These are phyloP conservation scores for Pleurotus citrinopileatus DNA, from an alignment of 768 basidiomycete genomes.

Conservation along the genomic window DNA sequence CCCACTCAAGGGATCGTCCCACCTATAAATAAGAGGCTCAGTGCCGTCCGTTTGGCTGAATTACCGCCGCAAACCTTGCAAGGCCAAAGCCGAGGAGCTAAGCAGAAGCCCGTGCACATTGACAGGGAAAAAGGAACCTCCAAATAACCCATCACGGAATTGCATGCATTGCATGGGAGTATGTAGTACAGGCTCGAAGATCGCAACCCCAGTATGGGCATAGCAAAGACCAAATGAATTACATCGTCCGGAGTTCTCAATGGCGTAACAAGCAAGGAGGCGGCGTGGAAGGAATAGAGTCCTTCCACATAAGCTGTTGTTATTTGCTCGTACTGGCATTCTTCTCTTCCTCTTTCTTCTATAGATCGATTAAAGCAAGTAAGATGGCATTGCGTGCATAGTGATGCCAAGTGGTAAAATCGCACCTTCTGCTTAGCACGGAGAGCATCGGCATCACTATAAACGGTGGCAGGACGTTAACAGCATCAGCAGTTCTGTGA, in stretches of 20 bases:
- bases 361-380: constrained; percentile 11
- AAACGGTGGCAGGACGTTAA: constrained; percentile 19
- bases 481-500: constrained; percentile 6
- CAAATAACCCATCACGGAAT: not conserved
- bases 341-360: constrained; percentile 61
- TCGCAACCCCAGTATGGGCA: not conserved
- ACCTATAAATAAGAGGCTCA: not conserved
- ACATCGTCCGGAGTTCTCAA: not conserved
- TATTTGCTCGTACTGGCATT: constrained; percentile 36
- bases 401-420: constrained; percentile 11
- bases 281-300: constrained; percentile 2
- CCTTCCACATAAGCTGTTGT: constrained; percentile 18
- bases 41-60: not conserved
- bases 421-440: constrained; percentile 78
- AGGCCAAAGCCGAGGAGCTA: constrained; percentile 1
- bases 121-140: not conserved
- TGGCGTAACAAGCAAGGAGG: constrained; percentile 2
- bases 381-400: constrained; percentile 1
- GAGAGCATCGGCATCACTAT: constrained; percentile 73
- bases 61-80: not conserved
- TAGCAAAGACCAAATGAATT: not conserved
- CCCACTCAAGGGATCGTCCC: not conserved
- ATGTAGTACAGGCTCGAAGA: not conserved
- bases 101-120: not conserved
- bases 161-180: not conserved